Evolutionary conservation across 73 alveolate species (phyloP), one percentile per base, ranked within the genome.

Genomic region (Tetrahymena thermophila): DNA sequence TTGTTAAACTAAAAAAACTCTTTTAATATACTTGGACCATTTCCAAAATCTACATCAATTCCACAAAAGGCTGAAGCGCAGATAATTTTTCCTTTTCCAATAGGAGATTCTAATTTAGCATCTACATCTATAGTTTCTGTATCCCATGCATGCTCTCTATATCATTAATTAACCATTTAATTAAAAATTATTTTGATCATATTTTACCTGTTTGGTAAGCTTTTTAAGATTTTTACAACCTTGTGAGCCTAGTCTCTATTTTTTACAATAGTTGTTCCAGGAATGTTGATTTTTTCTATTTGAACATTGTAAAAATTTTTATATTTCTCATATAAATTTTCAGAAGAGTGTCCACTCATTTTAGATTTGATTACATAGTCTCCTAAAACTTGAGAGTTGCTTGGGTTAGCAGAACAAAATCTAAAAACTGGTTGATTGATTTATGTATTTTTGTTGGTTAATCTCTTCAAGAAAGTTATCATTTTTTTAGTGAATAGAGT

Each of bases 91-190:
- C 99, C 99, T 83, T 96, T 96, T 25, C 98, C 98, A 5, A 97
- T 97, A n/a, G 99, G 99, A 85, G 96, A 94, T 93, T 98, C 98
- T 44, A 94, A 98, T 55, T 97, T 97, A 25, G 97, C 98, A 94
- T 97, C 98, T 28, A 98, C 94, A 23, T 96, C 98, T 35, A 96
- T 96, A 35, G 99, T 98, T 96, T 98, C 99, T 11, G 99, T 98
- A 96, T 98, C 99, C 99, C 99, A 98, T 28, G 99, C 99, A 96
- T 96, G 98, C 31, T 97, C 94, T 93, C 99, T 84, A 38, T 96
- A 71, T 28, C 21, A 28, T 71, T 40, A 71, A 19, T 25, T 19
- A 19, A 50, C 15, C 83, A 50, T 50, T 71, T 71, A 7, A 71
- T 28, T 19, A 71, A 71, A 23, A 71, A 71, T n/a, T 25, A 71